Base-by-base conservation (phyloP, 495 filamentous ascomycete genomes). In the Neurospora tetraspora region DNA sequence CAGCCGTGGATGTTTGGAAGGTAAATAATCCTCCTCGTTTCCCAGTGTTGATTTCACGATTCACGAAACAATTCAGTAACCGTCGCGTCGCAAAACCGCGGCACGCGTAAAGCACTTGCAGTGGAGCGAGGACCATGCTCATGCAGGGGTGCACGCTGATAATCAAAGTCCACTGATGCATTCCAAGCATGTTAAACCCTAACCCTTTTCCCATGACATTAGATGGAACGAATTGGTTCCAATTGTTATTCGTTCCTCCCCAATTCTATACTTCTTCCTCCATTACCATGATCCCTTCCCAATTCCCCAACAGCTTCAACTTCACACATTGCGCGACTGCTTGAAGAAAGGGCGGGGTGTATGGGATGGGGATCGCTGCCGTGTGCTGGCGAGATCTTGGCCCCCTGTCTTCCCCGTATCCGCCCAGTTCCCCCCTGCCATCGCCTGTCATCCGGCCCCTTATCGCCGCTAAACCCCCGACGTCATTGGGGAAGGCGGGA, bases 71-170 rank as follows among this genome's bases (percentile, higher is more conserved):
- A 65, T 65, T 12, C 18, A 20, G 12, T 1, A 27, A 61, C 7
- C 0, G 53, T 65, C 53, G 53, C 53, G 53, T 65, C 23, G 53
- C 4, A 65, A 69, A 69, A 69, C 36, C 68, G 72, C 72, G 68
- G 69, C 23, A 73, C 72, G 68, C 69, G 72, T 73, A 73, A 73
- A 73, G 69, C 69, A 71, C 68, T 70, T 71, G 39, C 31, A 27
- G 53, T 69, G 61, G 53, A 7, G 14, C 53, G 23, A 27, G 12
- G 12, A 27, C 53, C 14, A 61, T 65, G 53, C 53, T 16, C 23
- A 31, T 31, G 12, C 53, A 34, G 23, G 53, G 53, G 14, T 65
- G 23, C 23, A 65, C 14, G 53, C 23, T 65, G 14, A 34, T 4
- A 65, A 36, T 4, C 47, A 27, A 47, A 9, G 20, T 11, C n/a